A percentile compares a stretch with the other conserved stretches of the same genome.
These are phyloP conservation scores for Colletotrichum tamarilloi DNA, from an alignment of 2,329 filamentous ascomycete genomes.

Conservation along the genomic window DNA sequence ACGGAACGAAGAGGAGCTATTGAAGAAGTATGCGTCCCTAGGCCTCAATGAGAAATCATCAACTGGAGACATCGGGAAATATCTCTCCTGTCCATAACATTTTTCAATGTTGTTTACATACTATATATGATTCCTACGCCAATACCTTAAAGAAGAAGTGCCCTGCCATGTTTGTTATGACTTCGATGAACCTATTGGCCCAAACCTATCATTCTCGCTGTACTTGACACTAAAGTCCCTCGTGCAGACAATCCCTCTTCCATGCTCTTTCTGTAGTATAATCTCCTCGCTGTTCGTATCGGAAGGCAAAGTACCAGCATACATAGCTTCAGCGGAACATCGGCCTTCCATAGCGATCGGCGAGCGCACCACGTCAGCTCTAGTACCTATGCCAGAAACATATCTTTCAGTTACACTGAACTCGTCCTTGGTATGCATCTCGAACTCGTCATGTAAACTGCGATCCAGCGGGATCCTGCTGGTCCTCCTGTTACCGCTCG, in stretches of 20 bases:
- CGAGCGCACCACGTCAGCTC: neutral
- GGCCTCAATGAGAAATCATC: too few relatives aligned
- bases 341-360: neutral
- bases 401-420: neutral
- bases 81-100: too few relatives aligned
- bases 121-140: too few relatives aligned
- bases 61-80: too few relatives aligned
- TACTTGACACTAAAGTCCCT: slow-evolving; percentile 14
- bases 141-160: too few relatives aligned
- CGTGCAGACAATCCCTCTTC: neutral
- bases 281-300: slow-evolving; percentile 23
- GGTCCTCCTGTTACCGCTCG: neutral
- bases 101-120: too few relatives aligned
- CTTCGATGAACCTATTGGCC: neutral
- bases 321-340: neutral
- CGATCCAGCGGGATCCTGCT: neutral
- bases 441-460: neutral
- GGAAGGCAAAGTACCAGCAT: neutral
- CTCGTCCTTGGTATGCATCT: neutral
- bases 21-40: too few relatives aligned
- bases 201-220: neutral
- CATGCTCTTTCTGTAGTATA: slow-evolving; percentile 2
- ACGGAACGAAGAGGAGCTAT: too few relatives aligned
- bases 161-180: neutral
- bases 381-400: neutral